Evolutionary conservation across 2,329 filamentous ascomycete species (phyloP), one percentile per base, ranked within the genome.

Genomic region (Amauroascus verrucosus): DNA sequence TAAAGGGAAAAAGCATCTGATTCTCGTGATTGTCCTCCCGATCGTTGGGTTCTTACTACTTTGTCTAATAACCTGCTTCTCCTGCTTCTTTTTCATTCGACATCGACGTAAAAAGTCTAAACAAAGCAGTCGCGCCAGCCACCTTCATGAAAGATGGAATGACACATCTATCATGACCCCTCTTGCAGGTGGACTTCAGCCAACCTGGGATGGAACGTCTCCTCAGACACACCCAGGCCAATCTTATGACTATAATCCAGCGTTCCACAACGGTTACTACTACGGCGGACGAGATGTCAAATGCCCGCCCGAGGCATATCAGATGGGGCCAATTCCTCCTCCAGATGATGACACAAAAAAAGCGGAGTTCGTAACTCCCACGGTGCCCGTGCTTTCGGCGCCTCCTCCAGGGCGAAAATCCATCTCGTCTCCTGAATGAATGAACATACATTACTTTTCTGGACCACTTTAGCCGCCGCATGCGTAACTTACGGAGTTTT

Each of bases 11-110:
- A 53, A 47, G 28, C 60, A 64, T 37, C 65, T 73, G 1, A 65
- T 67, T 9, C 48, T 74, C 9, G 64, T 72, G 16, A 72, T 75
- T 35, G 69, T 68, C 0, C 60, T 75, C 1, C 72, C 72, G 6
- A 67, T 75, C 32, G 58, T 74, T 13, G 71, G 65, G 5, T 71
- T 72, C 55, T 55, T 73, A 2, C 60, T 74, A 24, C 51, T 73
- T 2, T 56, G 71, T 26, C 58, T 59, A 24, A 54, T 60, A 2
- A 55, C 64, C 1, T 61, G 63, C 4, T 60, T 65, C 18, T 68
- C 70, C 48, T 74, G 72, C 55, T 70, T 70, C 60, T 70, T 68
- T 57, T 71, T 67, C 53, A 68, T 74, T 51, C 66, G 69, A 18
- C 65, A 64, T 48, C 69, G 70, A n/a, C 69, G 72, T 45, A 70